Percentiles rank a stretch among this genome's conserved stretches.
These are phyloP conservation scores for Eucalyptus viminalis DNA, from an alignment of 345 rosid genomes.

Conservation along the genomic window DNA sequence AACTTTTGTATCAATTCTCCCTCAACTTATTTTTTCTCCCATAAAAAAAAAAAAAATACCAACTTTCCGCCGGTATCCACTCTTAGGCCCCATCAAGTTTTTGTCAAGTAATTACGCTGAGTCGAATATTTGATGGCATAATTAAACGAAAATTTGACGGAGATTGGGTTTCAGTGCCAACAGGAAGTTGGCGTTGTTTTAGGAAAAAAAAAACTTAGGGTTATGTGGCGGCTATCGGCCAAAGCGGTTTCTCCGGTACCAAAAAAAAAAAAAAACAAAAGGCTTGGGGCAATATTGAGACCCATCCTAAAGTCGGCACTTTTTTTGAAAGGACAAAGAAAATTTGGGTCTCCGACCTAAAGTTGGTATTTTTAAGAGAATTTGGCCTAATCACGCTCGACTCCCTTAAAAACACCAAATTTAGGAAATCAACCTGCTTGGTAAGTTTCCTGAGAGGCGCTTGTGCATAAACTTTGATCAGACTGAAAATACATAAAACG, in stretches of 20 bases:
- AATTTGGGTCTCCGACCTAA: no score
- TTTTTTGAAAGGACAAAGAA: no score
- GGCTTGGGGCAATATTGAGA: neutral
- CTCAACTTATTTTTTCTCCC: neutral
- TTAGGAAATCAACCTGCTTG: neutral
- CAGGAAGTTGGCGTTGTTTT: neutral
- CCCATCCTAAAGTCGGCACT: neutral
- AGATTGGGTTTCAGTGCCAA: accelerated
- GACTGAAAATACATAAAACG: neutral
- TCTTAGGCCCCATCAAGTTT: neutral
- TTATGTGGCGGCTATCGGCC: no score
- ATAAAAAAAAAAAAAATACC: neutral
- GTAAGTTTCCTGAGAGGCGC: neutral
- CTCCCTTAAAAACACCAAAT: neutral
- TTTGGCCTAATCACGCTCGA: neutral
- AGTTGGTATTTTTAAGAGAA: neutral
- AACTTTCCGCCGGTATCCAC: neutral
- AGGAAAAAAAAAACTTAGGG: no score
- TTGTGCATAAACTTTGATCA: neutral
- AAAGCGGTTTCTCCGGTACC: no score
- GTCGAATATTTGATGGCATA: no score
- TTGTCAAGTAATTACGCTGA: no score
- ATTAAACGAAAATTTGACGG: no score
- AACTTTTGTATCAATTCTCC: neutral
- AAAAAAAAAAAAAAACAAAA: no score